phyloP scores from a whole-genome alignment of 2,329 filamentous ascomycete species.

The Mycosphaerelloides madeirae region DNA sequence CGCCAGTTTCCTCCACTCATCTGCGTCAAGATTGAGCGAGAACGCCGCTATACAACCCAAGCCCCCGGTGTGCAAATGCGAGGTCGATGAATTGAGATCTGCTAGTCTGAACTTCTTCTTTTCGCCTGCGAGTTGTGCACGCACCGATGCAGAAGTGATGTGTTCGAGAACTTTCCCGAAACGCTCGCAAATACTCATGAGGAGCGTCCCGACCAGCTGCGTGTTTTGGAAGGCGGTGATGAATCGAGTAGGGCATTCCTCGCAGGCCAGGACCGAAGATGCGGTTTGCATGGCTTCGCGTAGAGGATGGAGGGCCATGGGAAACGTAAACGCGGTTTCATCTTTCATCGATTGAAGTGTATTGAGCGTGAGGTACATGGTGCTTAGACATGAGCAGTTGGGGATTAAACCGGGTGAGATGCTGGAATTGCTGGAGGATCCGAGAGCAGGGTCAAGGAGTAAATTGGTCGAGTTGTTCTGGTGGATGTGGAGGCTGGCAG shows the following conservation, averaged over 20 bases:
- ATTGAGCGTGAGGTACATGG: constrained; percentile 43
- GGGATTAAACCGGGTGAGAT: constrained; percentile 15
- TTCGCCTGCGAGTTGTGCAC: constrained; percentile 27
- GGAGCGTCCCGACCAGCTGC: constrained; percentile 38
- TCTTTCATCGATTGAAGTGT: constrained; percentile 37
- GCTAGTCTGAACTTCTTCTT: constrained; percentile 43
- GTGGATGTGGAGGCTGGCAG: constrained; percentile 1
- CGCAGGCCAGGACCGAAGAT: constrained; percentile 38
- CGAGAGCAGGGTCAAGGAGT: constrained; percentile 16
- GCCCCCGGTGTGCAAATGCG: constrained; percentile 41
- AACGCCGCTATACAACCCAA: constrained; percentile 43
- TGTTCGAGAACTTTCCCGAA: constrained; percentile 38
- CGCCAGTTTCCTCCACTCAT: constrained; percentile 42
- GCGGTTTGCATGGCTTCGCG: constrained; percentile 40
- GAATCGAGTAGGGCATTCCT: constrained; percentile 38
- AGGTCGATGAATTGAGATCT: constrained; percentile 36
- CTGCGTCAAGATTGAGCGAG: constrained; percentile 39
- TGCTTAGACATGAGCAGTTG: constrained; percentile 42
- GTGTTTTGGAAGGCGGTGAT: constrained; percentile 45
- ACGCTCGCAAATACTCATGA: constrained; percentile 39
- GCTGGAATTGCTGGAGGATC: constrained; percentile 2
- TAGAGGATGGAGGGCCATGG: constrained; percentile 38
- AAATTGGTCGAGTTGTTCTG: constrained; percentile 5
- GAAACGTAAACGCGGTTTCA: constrained; percentile 38
- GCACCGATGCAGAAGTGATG: constrained; percentile 38